A percentile compares a stretch with the other conserved stretches of the same genome.
phyloP scores from a whole-genome alignment of 1,284 basidiomycete genomes.

The Austroboletus rostrupii region DNA sequence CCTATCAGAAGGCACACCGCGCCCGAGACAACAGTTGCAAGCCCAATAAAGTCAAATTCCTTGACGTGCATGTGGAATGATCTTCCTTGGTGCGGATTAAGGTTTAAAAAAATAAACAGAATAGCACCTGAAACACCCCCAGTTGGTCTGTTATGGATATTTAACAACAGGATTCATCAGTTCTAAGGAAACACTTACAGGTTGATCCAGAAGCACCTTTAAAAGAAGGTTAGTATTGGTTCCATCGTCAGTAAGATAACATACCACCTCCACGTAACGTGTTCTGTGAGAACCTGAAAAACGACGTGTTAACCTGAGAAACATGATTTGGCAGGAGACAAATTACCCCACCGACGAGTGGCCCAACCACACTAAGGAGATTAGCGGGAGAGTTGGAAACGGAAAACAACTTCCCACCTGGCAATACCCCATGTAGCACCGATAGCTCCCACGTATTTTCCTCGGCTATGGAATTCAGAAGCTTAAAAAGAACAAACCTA shows the following conservation, averaged over 20 bases:
- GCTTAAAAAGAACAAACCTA: not conserved
- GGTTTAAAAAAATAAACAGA: constrained; percentile 33
- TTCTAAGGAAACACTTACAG: constrained; percentile 20
- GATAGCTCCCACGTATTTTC: constrained; percentile 38
- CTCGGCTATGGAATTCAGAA: constrained; percentile 28
- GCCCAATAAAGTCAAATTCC: constrained; percentile 49
- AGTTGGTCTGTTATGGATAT: constrained; percentile 31
- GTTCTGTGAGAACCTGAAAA: constrained; percentile 38
- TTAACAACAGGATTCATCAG: not conserved
- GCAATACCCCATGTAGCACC: constrained; percentile 48
- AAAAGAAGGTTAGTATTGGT: constrained; percentile 29
- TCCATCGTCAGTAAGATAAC: not conserved
- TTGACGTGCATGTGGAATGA: constrained; percentile 30
- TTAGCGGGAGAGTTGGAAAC: not conserved
- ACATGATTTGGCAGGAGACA: not conserved
- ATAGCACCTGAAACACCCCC: constrained; percentile 40
- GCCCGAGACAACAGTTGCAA: constrained; percentile 41
- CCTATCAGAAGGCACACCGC: constrained; percentile 46
- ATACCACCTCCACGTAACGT: constrained; percentile 36
- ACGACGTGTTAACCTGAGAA: constrained; percentile 10
- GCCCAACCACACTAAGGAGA: constrained; percentile 39
- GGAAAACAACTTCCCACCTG: constrained; percentile 25
- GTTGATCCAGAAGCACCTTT: too few relatives aligned
- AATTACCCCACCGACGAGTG: constrained; percentile 35
- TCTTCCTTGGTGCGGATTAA: constrained; percentile 32